Percentiles rank a stretch among this genome's conserved stretches.
Evolutionary conservation across 1,284 basidiomycete genomes (phyloP).

Genomic region (Ceratorhiza oryzae-sativae): DNA sequence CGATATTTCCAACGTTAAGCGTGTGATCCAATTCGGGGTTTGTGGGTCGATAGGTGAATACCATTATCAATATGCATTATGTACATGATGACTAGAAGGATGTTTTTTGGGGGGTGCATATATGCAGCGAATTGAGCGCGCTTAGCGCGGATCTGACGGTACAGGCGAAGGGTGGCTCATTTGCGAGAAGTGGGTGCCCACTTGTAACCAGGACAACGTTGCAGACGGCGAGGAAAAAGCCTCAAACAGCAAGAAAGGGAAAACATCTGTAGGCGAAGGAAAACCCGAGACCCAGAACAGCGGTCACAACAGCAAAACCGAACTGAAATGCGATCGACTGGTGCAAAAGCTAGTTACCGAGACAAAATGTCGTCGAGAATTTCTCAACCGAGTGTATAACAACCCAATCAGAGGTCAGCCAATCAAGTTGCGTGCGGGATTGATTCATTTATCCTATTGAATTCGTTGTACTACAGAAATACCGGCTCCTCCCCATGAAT

Average conservation of each 20-base stretch:
- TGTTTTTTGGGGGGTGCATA: neutral
- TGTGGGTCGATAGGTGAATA: slow-evolving; percentile 6
- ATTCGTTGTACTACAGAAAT: too few relatives aligned
- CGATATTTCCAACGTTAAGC: neutral
- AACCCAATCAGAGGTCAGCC: neutral
- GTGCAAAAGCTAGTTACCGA: neutral
- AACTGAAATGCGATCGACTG: neutral
- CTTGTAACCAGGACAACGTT: neutral
- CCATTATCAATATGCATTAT: neutral
- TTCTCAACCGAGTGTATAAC: neutral
- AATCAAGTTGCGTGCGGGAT: too few relatives aligned
- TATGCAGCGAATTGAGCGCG: slow-evolving; percentile 5
- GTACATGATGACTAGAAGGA: neutral
- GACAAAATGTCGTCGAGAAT: neutral
- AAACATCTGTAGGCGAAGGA: neutral
- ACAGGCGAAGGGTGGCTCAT: slow-evolving; percentile 5
- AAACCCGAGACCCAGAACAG: too few relatives aligned
- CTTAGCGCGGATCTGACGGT: neutral
- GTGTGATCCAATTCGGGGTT: slow-evolving; percentile 3
- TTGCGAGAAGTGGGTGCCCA: neutral
- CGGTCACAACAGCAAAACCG: too few relatives aligned
- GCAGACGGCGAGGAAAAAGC: too few relatives aligned
- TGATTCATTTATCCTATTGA: too few relatives aligned
- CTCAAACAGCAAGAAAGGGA: neutral
- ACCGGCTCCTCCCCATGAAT: neutral